phyloP scores from a whole-genome alignment of 139 green algal species.

The Closterium sp. region DNA sequence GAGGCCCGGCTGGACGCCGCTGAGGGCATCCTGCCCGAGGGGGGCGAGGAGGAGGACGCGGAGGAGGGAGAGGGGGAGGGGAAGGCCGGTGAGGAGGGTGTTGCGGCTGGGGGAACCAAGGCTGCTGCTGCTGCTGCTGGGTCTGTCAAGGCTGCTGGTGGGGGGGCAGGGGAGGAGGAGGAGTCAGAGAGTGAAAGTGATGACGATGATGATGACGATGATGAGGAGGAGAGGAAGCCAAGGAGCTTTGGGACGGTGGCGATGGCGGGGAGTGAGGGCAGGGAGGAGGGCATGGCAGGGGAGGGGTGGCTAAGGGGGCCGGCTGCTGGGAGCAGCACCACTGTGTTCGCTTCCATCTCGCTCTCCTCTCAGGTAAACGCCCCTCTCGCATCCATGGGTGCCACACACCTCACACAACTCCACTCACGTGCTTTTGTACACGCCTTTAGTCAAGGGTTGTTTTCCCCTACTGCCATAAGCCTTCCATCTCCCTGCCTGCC shows the following conservation, averaged over 20 bases:
- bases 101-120: not conserved
- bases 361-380: constrained; percentile 16
- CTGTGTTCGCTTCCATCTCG: constrained; percentile 26
- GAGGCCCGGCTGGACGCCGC: not conserved
- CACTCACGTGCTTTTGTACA: too few species aligned
- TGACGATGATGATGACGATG: constrained; percentile 25
- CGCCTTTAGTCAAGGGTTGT: too few species aligned
- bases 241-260: constrained; percentile 33
- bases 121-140: not conserved
- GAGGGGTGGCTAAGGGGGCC: not conserved
- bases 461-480: too few species aligned
- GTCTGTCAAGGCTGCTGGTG: not conserved
- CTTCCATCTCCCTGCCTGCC: too few species aligned
- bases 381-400: not conserved
- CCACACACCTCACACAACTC: not conserved
- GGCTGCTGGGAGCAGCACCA: not conserved
- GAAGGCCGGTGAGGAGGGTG: constrained; percentile 3
- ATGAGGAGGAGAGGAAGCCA: constrained; percentile 34
- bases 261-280: not conserved
- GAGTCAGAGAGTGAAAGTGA: not conserved
- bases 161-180: not conserved
- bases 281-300: not conserved
- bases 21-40: not conserved
- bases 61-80: not conserved
- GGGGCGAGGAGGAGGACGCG: not conserved